Evolutionary conservation across 2,329 filamentous ascomycete genomes (phyloP), one percentile per base, ranked within the genome.

Genomic region (Emericellopsis atlantica): DNA sequence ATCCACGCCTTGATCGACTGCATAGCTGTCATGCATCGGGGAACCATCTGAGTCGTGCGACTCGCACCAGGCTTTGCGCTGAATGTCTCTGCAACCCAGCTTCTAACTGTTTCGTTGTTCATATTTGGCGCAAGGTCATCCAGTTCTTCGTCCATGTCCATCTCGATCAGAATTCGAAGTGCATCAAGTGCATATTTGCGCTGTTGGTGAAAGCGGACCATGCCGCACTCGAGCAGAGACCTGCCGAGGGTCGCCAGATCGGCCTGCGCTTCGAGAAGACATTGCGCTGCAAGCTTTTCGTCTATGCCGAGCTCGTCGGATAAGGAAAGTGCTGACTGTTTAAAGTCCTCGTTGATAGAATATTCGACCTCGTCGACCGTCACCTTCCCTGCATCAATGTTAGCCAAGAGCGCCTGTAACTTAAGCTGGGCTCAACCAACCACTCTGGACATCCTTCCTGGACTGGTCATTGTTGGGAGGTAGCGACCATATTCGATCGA

Each of bases 241-340:
- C 85, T 77, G 45, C 86, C 86, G 5, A 88, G 68, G 14, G 75
- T 67, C 36, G 75, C 69, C 14, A 78, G 70, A 49, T 89, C 81
- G 32, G 78, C 72, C 54, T 85, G 75, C 15, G 84, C 79, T 42
- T 81, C 79, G 40, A 93, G 66, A 43, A 94, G 76, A 39, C 92
- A 74, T 49, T 74, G 72, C 9, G 87, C 84, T 15, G 90, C 83
- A 51, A 92, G 77, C 43, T 94, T 58, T 61, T 98, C 93, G 61
- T 98, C 89, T 40, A 98, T 70, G 52, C 95, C 81, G 46, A 95
- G 70, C 50, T 87, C 85, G 59, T 96, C 89, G 42, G 90, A 84
- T 32, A 98, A 70, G 51, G 86, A 76, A 26, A 94, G 69, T 21
- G 80, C 76, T 49, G 82, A 79, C 59, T 95, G 82, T 54, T 90